Evolutionary conservation across 192 early-diverging fungal genomes (phyloP).

Genomic region (Coemansia furcata): DNA sequence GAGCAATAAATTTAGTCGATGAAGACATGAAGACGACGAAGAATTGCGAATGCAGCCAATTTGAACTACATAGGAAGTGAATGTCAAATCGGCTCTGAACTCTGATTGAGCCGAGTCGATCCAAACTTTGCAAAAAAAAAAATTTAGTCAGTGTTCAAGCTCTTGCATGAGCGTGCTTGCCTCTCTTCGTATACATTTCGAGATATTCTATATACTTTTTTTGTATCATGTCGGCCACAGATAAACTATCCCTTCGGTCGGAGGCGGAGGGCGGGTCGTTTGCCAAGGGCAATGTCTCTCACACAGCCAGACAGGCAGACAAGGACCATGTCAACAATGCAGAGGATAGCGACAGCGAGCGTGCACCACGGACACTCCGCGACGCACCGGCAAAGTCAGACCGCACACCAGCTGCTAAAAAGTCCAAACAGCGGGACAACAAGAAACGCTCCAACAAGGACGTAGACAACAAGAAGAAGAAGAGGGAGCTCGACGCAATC

Average conservation of each 20-base stretch:
- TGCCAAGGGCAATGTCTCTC: conserved; percentile 9
- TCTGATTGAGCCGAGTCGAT: conserved; percentile 1
- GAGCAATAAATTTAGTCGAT: neutral
- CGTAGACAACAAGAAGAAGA: conserved; percentile 3
- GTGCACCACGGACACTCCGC: conserved; percentile 18
- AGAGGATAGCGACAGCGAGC: conserved; percentile 6
- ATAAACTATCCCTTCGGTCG: neutral
- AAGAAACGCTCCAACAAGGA: neutral
- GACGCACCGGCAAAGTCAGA: conserved; percentile 15
- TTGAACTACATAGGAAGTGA: neutral
- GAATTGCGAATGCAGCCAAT: neutral
- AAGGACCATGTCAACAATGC: neutral
- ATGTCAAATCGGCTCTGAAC: neutral
- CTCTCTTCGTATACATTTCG: neutral
- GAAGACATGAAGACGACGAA: neutral
- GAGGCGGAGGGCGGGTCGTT: conserved; percentile 6
- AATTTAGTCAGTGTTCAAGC: neutral
- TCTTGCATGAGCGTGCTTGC: neutral
- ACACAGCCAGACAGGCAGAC: neutral
- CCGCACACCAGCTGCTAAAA: neutral
- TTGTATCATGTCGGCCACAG: neutral
- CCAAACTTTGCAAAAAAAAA: neutral
- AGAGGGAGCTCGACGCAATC: conserved; percentile 6
- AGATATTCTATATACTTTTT: neutral
- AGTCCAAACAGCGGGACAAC: conserved; percentile 1